Evolutionary conservation across 352 stramenopile genomes (phyloP), one percentile per base, ranked within the genome.

Genomic region (Phytophthora pisi): DNA sequence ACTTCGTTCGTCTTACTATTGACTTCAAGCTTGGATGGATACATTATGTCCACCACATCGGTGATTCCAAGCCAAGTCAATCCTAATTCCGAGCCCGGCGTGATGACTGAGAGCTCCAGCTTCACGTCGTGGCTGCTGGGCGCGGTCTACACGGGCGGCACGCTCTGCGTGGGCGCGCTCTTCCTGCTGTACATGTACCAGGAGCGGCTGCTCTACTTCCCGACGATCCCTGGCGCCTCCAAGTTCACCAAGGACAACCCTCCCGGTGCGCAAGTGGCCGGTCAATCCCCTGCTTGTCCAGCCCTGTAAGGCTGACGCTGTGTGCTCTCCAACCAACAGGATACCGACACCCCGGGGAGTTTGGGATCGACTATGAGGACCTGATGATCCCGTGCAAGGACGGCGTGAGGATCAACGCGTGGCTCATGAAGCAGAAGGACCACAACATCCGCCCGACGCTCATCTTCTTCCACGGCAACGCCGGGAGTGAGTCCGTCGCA

Each of bases 401-500:
- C 70, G 88, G 89, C 13, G 81, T 97, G 24, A 75, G 75, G 18
- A 80, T 98, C 57, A 91, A 98, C 73, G 89, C 92, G 51, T 98
- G 95, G 95, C 73, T 98, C 13, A 87, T 98, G 64, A 91, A 96
- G 53, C 90, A 97, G 49, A 80, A 77, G 3, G 64, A 88, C n/a
- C 70, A 78, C 56, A 59, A 51, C 7, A 61, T 8, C 11, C 63
- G 82, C 1, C 88, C 92, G 28, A 99, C 96, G 9, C 75, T 99
- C 53, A 83, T 99, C 31, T 99, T 98, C 59, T 98, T 98, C 74
- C 96, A 99, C 51, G 96, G 93, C 64, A 98, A 98, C 71, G 94
- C 96, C 18, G 93, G 93, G 73, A 95, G 88, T 96, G 68, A 60
- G 78, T 79, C 46, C 1, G 5, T 40, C 5, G 13, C 8, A n/a